Conservation (phyloP, 352 stramenopile species). For the Heterotrichella gracilis region DNA sequence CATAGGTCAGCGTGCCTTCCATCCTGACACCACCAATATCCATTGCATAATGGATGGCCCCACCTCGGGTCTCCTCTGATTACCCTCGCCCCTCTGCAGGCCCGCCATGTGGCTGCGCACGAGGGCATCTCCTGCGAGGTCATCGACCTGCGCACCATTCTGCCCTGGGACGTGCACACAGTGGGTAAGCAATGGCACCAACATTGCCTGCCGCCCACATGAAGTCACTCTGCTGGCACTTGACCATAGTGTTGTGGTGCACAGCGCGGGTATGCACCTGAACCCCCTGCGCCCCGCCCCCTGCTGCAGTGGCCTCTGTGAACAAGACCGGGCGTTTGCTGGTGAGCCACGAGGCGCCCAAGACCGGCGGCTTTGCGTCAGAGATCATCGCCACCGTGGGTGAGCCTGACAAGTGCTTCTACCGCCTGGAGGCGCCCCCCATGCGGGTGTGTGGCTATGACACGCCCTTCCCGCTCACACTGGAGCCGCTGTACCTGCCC, state of each 20-base stretch:
- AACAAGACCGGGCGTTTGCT: conserved; percentile 74
- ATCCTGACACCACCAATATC: too few relatives aligned
- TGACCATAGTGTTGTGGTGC: too few relatives aligned
- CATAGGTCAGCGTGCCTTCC: too few relatives aligned
- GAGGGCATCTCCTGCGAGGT: conserved; percentile 78
- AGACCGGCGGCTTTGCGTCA: conserved; percentile 60
- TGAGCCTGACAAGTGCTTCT: conserved; percentile 57
- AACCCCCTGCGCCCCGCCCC: too few relatives aligned
- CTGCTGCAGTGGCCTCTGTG: conserved; percentile 68
- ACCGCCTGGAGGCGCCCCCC: conserved; percentile 67
- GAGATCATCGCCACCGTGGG: conserved; percentile 69
- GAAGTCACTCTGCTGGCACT: too few relatives aligned
- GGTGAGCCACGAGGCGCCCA: conserved; percentile 73
- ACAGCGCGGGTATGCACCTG: too few relatives aligned
- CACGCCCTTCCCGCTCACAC: conserved; percentile 73
- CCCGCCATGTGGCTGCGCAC: too few relatives aligned
- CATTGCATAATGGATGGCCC: too few relatives aligned
- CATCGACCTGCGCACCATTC: conserved; percentile 83
- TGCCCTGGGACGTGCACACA: conserved; percentile 71
- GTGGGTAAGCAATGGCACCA: too few relatives aligned
- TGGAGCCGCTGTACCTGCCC: conserved; percentile 72
- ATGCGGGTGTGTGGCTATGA: conserved; percentile 66
- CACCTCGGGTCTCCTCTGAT: too few relatives aligned
- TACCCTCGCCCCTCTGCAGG: too few relatives aligned
- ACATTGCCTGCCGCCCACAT: too few relatives aligned